Evolutionary conservation across 2,329 filamentous ascomycete genomes (phyloP).

Genomic region (Grosmannia clavigera): DNA sequence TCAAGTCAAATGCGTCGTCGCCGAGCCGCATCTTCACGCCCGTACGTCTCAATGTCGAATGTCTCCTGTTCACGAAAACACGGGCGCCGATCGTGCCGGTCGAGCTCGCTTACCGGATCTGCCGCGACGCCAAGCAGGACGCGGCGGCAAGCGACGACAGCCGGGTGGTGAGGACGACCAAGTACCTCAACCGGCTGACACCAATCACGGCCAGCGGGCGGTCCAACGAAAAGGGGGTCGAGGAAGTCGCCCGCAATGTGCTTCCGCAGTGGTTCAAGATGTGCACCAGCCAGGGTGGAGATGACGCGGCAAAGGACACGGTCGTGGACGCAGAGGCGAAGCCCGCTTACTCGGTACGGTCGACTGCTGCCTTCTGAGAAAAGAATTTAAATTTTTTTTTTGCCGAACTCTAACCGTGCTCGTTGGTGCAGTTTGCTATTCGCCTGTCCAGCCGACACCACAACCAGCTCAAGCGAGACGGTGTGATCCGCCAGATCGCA

Average conservation of each 20-base stretch:
- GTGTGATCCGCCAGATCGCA: conserved; percentile 61
- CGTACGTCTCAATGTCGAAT: conserved; percentile 45
- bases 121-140: conserved; percentile 36
- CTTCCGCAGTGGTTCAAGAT: conserved; percentile 51
- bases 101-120: conserved; percentile 40
- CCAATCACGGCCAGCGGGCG: conserved; percentile 43
- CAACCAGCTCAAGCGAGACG: conserved; percentile 51
- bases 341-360: conserved; percentile 27
- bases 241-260: conserved; percentile 50
- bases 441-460: conserved; percentile 67
- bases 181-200: conserved; percentile 46
- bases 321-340: neutral
- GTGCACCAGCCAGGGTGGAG: conserved; percentile 12
- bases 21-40: conserved; percentile 29
- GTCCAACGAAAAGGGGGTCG: conserved; percentile 56
- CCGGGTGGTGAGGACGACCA: conserved; percentile 29
- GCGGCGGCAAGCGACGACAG: conserved; percentile 6
- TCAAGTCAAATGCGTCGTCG: conserved; percentile 31
- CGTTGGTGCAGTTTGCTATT: conserved; percentile 60
- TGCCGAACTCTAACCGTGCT: neutral
- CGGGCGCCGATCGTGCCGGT: conserved; percentile 42
- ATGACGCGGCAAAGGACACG: neutral
- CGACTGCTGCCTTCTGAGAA: neutral
- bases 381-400: too few relatives aligned
- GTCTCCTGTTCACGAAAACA: conserved; percentile 50